These are phyloP conservation scores for Chlorella variabilis DNA, from an alignment of 163 green algal species.

Conservation along the genomic window DNA sequence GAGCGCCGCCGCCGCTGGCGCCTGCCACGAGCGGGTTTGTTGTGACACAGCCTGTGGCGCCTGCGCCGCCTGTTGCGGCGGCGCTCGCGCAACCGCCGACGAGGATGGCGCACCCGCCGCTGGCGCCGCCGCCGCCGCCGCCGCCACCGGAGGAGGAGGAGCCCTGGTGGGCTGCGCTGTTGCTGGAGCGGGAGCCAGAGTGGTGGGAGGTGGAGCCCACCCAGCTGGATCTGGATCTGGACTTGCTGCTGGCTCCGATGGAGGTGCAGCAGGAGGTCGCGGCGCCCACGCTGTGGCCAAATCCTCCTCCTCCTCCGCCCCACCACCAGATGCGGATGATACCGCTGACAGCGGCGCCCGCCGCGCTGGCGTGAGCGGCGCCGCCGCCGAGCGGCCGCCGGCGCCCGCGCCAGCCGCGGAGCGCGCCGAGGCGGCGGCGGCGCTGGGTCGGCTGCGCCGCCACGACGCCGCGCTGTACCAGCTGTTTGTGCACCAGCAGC, in stretches of 20 bases:
- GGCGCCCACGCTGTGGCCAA: too few relatives aligned
- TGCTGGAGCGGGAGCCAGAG: neutral
- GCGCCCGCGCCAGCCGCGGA: neutral
- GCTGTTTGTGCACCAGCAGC: conserved; percentile 43
- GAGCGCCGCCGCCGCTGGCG: neutral
- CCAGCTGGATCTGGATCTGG: neutral
- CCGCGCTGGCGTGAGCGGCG: conserved; percentile 1
- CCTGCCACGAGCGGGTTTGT: conserved; percentile 14
- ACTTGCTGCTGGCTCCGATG: too few relatives aligned
- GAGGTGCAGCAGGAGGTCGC: too few relatives aligned
- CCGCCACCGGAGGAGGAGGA: neutral
- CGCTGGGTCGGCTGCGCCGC: conserved; percentile 17
- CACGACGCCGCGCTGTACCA: conserved; percentile 29
- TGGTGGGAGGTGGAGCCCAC: neutral
- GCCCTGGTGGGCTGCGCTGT: neutral
- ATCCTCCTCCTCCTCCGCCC: too few relatives aligned
- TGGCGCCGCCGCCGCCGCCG: neutral
- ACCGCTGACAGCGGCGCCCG: neutral
- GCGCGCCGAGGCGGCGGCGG: neutral
- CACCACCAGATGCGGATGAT: neutral
- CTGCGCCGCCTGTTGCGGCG: neutral
- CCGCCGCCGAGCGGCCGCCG: neutral
- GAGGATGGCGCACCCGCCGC: neutral
- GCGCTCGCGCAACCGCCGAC: neutral
- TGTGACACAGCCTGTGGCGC: conserved; percentile 7